These are phyloP conservation scores for Hypoxylon intermedium DNA, from an alignment of 495 filamentous ascomycete genomes.

Conservation along the genomic window DNA sequence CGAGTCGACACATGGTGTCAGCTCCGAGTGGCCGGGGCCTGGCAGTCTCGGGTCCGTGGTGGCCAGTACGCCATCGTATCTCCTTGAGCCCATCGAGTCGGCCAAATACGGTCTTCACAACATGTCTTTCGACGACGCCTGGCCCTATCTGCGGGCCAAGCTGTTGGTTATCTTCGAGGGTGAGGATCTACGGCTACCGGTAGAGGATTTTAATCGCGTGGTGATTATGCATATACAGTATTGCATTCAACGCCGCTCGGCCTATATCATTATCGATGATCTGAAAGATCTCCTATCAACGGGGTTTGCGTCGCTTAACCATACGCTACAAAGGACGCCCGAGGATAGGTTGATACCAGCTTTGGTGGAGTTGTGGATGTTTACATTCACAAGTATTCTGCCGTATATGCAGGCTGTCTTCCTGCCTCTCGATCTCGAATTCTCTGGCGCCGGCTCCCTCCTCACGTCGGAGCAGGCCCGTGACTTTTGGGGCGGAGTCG, in stretches of 20 bases:
- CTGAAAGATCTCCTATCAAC: constrained; percentile 78
- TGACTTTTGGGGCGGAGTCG: constrained; percentile 83
- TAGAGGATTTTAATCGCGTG: constrained; percentile 93
- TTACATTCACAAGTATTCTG: constrained; percentile 86
- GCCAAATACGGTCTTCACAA: constrained; percentile 74
- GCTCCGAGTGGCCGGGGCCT: constrained; percentile 60
- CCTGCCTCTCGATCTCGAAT: constrained; percentile 91
- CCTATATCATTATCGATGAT: constrained; percentile 77
- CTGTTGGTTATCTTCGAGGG: constrained; percentile 92
- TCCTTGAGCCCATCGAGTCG: constrained; percentile 56
- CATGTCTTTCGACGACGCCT: constrained; percentile 89
- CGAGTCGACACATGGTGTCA: constrained; percentile 42
- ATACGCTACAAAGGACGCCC: constrained; percentile 73
- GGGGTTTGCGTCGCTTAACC: constrained; percentile 86
- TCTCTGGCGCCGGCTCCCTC: constrained; percentile 80
- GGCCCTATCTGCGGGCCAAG: constrained; percentile 91
- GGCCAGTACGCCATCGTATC: constrained; percentile 47
- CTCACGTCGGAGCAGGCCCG: constrained; percentile 77
- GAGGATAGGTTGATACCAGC: constrained; percentile 85
- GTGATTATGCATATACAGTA: constrained; percentile 80
- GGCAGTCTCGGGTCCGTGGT: constrained; percentile 56
- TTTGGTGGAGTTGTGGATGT: constrained; percentile 91
- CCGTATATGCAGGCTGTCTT: constrained; percentile 98
- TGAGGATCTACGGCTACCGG: constrained; percentile 84
- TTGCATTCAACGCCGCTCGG: constrained; percentile 71